A percentile compares a stretch with the other conserved stretches of the same genome.
Conservation (phyloP, 768 basidiomycete genomes). For the Roridomyces roridus region DNA sequence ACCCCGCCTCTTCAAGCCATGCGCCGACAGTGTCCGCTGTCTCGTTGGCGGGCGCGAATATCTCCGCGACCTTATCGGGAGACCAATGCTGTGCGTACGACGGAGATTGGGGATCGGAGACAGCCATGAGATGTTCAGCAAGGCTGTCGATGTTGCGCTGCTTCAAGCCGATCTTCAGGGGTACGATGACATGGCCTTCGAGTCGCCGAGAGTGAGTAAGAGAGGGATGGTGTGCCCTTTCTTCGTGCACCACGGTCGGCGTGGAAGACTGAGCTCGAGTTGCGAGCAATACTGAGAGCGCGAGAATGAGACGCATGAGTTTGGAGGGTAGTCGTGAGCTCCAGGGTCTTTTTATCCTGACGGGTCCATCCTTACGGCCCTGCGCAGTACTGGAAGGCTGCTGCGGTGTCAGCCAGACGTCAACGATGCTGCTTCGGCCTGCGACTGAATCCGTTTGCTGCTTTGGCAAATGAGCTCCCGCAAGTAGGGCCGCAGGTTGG, state of each 20-base stretch:
- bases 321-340: too few species aligned
- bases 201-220: slow-evolving; percentile 27
- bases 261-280: background rate
- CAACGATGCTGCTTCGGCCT: too few species aligned
- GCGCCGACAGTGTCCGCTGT: slow-evolving; percentile 31
- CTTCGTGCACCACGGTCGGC: slow-evolving; percentile 33
- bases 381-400: too few species aligned
- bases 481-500: too few species aligned
- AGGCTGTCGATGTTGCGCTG: slow-evolving; percentile 39
- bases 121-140: slow-evolving; percentile 35
- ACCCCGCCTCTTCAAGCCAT: slow-evolving; percentile 38
- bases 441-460: too few species aligned
- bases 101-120: slow-evolving; percentile 43
- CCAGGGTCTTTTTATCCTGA: background rate
- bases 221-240: slow-evolving; percentile 24
- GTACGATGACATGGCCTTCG: slow-evolving; percentile 30
- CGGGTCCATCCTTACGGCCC: too few species aligned
- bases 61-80: slow-evolving; percentile 31
- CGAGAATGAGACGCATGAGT: background rate
- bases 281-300: slow-evolving; percentile 1
- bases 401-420: too few species aligned
- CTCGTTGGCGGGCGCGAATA: slow-evolving; percentile 37
- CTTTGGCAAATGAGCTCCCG: too few species aligned
- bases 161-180: slow-evolving; percentile 41
- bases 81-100: slow-evolving; percentile 43